Conservation (phyloP, 1,284 basidiomycete species). For the Neolentinus lepideus region DNA sequence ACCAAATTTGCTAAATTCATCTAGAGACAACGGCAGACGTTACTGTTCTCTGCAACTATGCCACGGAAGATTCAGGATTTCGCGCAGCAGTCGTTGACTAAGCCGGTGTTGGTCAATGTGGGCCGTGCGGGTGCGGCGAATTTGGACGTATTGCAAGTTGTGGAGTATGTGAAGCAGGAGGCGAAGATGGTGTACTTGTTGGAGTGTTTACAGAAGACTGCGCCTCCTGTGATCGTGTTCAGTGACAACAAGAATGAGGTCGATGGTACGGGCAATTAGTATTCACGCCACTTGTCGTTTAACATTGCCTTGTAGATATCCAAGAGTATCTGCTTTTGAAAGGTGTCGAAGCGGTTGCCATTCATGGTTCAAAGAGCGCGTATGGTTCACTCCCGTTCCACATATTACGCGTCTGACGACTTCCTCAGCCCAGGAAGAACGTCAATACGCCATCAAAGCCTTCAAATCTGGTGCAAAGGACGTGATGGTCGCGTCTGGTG, state of each 20-base stretch:
- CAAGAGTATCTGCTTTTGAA: slow-evolving; percentile 97
- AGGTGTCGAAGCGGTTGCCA: slow-evolving; percentile 97
- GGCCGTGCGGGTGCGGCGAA: slow-evolving; percentile 98
- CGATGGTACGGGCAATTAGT: too few species aligned
- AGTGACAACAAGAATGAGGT: slow-evolving; percentile 99
- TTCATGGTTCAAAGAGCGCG: slow-evolving; percentile 95
- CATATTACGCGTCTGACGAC: not conserved
- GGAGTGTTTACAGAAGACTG: slow-evolving; percentile 97
- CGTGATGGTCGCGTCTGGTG: slow-evolving; percentile 98
- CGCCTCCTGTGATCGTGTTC: slow-evolving; percentile 97
- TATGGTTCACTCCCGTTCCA: slow-evolving; percentile 7
- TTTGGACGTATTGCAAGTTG: slow-evolving; percentile 93
- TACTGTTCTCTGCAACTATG: slow-evolving; percentile 99
- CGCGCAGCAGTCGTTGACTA: slow-evolving; percentile 90
- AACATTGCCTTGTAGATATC: slow-evolving; percentile 58
- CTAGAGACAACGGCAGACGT: slow-evolving; percentile 91
- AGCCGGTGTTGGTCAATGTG: slow-evolving; percentile 93
- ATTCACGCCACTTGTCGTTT: too few species aligned
- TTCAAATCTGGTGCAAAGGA: slow-evolving; percentile 98
- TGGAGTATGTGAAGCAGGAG: slow-evolving; percentile 99
- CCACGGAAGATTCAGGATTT: slow-evolving; percentile 98
- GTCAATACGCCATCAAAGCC: slow-evolving; percentile 96
- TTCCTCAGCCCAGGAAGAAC: slow-evolving; percentile 86
- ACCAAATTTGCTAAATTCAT: slow-evolving; percentile 1
- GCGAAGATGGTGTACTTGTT: slow-evolving; percentile 99